Evolutionary conservation across 768 basidiomycete genomes (phyloP), one percentile per base, ranked within the genome.

Genomic region (Crepidotus variabilis): DNA sequence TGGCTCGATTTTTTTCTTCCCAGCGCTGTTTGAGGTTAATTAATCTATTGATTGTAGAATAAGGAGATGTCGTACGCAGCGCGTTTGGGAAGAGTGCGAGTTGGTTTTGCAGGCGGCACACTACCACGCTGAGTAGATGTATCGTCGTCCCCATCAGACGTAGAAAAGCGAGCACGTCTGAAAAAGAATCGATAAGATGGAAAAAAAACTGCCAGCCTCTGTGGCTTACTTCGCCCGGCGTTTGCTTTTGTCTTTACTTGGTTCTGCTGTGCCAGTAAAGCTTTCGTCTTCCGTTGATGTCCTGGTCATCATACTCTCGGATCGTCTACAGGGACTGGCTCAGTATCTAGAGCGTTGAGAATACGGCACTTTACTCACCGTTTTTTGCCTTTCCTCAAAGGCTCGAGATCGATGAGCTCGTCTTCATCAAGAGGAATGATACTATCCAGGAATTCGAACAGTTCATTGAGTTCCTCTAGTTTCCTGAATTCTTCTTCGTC

Each of bases 381-480:
- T 73, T 87, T 88, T 72, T 65, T 82, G 68, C 72, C 79, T 60
- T 71, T 78, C 55, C 69, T 72, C 33, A 71, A 73, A 60, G 66
- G 74, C 16, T 77, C 73, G 39, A 67, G 54, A 20, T 76, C 75
- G 5, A 72, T 58, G 16, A 75, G 71, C 39, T 86, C 85, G 7
- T 79, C 82, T 6, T 85, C 86, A n/a, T 84, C 85, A 43, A 83
- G 69, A 1, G 88, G 85, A 43, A 88, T 77, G 45, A 92, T 81
- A 9, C 84, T 81, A 60, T 92, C 90, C 67, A 91, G 63, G 65
- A 88, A 88, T 47, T 80, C 76, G 64, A 92, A 92, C 23, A 89
- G 63, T 0, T 82, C 78, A 39, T 82, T 78, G 23, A 90, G 77
- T 24, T 82, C 73, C 52, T 85, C 81, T 2, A 91, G 74, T 54